Evolutionary conservation across 495 filamentous ascomycete genomes (phyloP), one percentile per base, ranked within the genome.

Genomic region (Trichoderma parareesei): DNA sequence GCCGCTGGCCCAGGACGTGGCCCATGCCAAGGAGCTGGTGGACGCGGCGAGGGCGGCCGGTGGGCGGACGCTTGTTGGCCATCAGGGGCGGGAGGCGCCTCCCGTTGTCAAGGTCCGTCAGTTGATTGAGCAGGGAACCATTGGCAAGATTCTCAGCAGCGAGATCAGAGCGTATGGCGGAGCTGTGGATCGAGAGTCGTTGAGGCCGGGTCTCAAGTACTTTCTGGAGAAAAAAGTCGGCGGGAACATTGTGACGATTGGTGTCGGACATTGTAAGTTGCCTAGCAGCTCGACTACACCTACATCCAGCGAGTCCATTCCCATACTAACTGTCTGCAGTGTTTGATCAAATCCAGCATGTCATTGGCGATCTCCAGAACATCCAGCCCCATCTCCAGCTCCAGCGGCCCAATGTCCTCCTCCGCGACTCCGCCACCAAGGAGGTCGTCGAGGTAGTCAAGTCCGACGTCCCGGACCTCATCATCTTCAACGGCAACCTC

Each of bases 141-240:
- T 88, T 62, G 85, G 85, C 1, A 79, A 76, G 60, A 79, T 86
- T 13, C 60, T 85, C 11, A 84, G 82, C 64, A 80, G 75, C 37
- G 81, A 81, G 27, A 41, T 85, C 65, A 73, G 75, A n/a, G 66
- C 73, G 2, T 72, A 69, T 63, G 75, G 74, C 0, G 75, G 74
- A n/a, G 67, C 74, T 1, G 69, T 70, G n/a, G 74, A 73, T 3
- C 69, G 79, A 4, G 73, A 71, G 9, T 66, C 40, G 2, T 33
- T 77, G 10, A 65, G 67, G 0, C 71, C 76, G 65, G 67, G 67
- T 0, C 38, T 80, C 38, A 67, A 70, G 48, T 85, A 86, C 64
- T 79, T 84, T 33, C 65, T 74, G 0, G 68, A 79, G 10, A 66
- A 74, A 35, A 67, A 72, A 33, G 69, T 82, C 33, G 85, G 82